phyloP scores from a whole-genome alignment of 768 basidiomycete genomes.

The Tylopilus felleus region DNA sequence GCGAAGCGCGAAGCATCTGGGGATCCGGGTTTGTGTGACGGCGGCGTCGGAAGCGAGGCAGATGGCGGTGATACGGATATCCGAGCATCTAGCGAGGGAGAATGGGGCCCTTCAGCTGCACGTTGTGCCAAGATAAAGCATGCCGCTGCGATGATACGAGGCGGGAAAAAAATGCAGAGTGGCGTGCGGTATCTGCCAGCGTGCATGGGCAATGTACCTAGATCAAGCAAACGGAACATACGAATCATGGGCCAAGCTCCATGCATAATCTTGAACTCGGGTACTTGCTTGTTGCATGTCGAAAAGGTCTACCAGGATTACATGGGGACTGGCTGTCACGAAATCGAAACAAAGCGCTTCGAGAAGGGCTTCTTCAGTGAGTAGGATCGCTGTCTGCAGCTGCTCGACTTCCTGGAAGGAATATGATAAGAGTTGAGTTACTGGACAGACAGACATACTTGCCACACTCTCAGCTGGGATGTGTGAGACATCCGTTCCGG shows the following conservation, averaged over 20 bases:
- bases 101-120: conserved; percentile 68
- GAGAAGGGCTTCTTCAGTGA: conserved; percentile 73
- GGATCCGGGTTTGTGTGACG: conserved; percentile 69
- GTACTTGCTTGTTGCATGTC: conserved; percentile 47
- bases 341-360: conserved; percentile 88
- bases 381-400: conserved; percentile 63
- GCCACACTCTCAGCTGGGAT: conserved; percentile 68
- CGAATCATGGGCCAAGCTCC: conserved; percentile 90
- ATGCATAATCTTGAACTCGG: conserved; percentile 68
- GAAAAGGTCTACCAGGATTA: conserved; percentile 70
- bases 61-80: conserved; percentile 70
- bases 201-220: conserved; percentile 4
- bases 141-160: conserved; percentile 70
- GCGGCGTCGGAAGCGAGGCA: conserved; percentile 76
- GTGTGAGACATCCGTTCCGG: conserved; percentile 49
- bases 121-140: conserved; percentile 77
- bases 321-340: conserved; percentile 72
- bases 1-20: conserved; percentile 68
- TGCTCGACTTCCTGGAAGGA: conserved; percentile 68
- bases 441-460: conserved; percentile 19
- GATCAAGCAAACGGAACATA: conserved; percentile 34
- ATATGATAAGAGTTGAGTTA: background rate
- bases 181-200: conserved; percentile 69
- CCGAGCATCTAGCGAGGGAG: conserved; percentile 69
- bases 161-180: conserved; percentile 65